Base-by-base conservation (phyloP, 2,329 filamentous ascomycete genomes). In the Arachnopeziza araneosa region DNA sequence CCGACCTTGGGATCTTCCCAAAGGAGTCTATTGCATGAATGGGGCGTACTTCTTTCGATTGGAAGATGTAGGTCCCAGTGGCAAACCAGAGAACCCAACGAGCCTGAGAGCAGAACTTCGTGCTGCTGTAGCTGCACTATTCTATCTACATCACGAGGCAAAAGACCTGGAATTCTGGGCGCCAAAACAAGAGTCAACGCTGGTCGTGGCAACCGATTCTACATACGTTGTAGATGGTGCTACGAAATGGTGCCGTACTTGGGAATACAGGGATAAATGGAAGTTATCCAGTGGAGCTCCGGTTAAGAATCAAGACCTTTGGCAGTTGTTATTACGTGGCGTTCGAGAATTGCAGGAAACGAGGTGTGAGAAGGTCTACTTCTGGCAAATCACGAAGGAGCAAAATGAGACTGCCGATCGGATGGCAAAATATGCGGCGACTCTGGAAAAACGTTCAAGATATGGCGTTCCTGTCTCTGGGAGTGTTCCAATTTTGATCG, bases 71-170 rank as follows among this genome's bases (percentile, higher is more conserved):
- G 59, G 59, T 1, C 61, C 56, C 7, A 54, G 12, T 36, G 21
- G 49, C 19, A 22, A 52, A 5, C 21, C 22, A 1, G 30, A 66
- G 32, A 44, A 44, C 36, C 77, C 79, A 63, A 82, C 74, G n/a
- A 83, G 75, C 71, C 80, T 82, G 63, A 75, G 81, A 3, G 83
- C 82, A 5, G 80, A 84, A 67, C 75, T 85, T 6, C 81, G 81
- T 8, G 81, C 80, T 6, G 78, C 78, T 10, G 76, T 83, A 52
- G 78, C 75, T 2, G 82, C 77, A 9, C 73, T 83, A 24, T 69
- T 74, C 30, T 76, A 73, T 63, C 21, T 55, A 1, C 3, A 1
- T 9, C 9, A 50, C n/a, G 36, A 68, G 60, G 1, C 8, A 44
- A 44, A 19, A 12, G 36, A 44, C 36, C 17, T 44, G 36, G 36